Evolutionary conservation across 2,329 filamentous ascomycete species (phyloP).

Genomic region (Beauveria pseudobassiana): DNA sequence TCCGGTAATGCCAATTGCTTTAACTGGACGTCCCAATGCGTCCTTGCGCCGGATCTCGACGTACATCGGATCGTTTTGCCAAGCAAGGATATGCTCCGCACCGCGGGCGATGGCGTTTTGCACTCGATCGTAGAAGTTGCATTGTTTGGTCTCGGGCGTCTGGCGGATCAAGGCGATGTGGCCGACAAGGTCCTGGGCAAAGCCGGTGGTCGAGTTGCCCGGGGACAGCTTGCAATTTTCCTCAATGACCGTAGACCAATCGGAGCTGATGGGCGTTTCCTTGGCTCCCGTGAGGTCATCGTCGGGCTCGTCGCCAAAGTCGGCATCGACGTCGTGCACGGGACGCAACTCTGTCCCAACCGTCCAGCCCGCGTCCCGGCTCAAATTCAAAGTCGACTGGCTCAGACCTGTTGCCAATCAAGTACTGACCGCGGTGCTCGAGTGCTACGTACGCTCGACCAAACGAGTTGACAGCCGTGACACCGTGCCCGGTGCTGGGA

Average conservation of each 20-base stretch:
- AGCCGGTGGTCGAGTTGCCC: background rate
- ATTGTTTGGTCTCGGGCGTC: background rate
- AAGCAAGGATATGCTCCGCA: background rate
- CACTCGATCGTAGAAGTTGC: background rate
- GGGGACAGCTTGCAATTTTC: background rate
- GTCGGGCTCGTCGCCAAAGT: background rate
- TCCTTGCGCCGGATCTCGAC: background rate
- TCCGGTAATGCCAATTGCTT: background rate
- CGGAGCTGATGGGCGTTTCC: background rate
- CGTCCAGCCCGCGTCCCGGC: background rate
- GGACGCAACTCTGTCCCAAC: background rate
- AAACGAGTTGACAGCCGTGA: conserved; percentile 8
- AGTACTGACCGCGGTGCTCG: background rate
- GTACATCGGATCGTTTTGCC: background rate
- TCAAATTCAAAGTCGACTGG: background rate
- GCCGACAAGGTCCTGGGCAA: background rate
- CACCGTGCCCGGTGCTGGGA: conserved; percentile 2
- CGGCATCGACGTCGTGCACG: background rate
- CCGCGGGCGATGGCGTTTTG: background rate
- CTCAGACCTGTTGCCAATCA: background rate
- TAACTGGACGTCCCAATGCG: background rate
- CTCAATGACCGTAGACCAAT: background rate
- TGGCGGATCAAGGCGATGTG: background rate
- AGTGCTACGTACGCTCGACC: background rate
- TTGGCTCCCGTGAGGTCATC: background rate